Evolutionary conservation across 2,329 filamentous ascomycete genomes (phyloP).

Genomic region (Ophiosphaerella herpotricha): DNA sequence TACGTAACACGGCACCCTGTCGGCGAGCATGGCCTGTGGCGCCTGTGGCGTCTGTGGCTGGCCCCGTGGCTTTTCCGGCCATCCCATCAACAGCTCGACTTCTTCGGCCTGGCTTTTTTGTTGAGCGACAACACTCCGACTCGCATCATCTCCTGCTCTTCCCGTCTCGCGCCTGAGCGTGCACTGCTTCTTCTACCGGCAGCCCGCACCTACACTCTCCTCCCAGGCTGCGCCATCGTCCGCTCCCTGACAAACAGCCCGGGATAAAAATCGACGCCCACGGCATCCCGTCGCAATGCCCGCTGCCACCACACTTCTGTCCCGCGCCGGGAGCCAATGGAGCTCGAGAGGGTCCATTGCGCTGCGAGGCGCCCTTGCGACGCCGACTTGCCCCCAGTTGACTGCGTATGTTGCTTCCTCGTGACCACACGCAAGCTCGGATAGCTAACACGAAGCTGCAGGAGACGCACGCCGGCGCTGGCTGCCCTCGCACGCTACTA

Average conservation of each 20-base stretch:
- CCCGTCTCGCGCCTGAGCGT: slow-evolving; percentile 20
- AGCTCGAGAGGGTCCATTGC: slow-evolving; percentile 46
- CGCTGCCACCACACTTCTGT: slow-evolving; percentile 53
- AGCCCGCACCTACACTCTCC: slow-evolving; percentile 27
- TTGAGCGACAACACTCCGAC: slow-evolving; percentile 34
- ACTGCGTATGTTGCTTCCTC: slow-evolving; percentile 32
- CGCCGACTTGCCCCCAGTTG: slow-evolving; percentile 43
- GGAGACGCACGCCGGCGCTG: slow-evolving; percentile 56
- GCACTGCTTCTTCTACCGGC: slow-evolving; percentile 18
- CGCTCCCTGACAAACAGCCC: slow-evolving; percentile 12
- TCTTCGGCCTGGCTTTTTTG: slow-evolving; percentile 34
- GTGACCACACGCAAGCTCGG: slow-evolving; percentile 7
- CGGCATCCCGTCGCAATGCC: slow-evolving; percentile 57
- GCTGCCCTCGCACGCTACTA: slow-evolving; percentile 68
- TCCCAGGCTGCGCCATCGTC: slow-evolving; percentile 5
- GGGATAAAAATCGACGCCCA: slow-evolving; percentile 25
- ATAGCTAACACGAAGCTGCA: slow-evolving; percentile 34
- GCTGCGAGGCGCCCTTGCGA: slow-evolving; percentile 52
- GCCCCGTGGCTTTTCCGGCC: not conserved
- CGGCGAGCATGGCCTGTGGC: slow-evolving; percentile 7
- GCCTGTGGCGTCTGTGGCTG: slow-evolving; percentile 3
- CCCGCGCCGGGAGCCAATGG: slow-evolving; percentile 52
- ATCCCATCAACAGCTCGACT: slow-evolving; percentile 26
- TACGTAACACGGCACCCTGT: slow-evolving; percentile 15
- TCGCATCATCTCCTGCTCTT: slow-evolving; percentile 4